These are phyloP conservation scores for Backusella westeae DNA, from an alignment of 192 early-diverging fungal species.

Conservation along the genomic window DNA sequence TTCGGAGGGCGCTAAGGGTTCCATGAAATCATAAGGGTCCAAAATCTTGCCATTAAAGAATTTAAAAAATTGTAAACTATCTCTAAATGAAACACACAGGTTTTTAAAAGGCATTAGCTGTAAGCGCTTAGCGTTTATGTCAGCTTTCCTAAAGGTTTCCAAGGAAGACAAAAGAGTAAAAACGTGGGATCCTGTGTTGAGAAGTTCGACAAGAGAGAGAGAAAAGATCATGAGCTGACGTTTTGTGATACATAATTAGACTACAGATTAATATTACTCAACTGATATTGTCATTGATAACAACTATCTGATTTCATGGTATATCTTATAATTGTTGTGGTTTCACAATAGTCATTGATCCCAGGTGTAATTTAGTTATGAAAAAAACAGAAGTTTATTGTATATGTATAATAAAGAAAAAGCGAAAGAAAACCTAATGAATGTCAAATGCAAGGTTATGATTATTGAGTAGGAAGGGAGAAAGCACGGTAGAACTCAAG, in stretches of 20 bases:
- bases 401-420: not conserved
- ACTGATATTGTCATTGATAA: not conserved
- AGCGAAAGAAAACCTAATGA: not conserved
- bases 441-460: not conserved
- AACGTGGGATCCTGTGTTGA: not conserved
- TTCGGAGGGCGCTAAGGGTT: not conserved
- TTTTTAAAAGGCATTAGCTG: not conserved
- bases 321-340: not conserved
- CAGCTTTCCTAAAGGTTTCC: not conserved
- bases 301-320: not conserved
- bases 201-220: not conserved
- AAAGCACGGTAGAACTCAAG: slow-evolving; percentile 49
- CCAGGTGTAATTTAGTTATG: not conserved
- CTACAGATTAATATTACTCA: not conserved
- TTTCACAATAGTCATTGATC: not conserved
- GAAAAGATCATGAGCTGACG: not conserved
- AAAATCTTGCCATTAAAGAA: not conserved
- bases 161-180: not conserved
- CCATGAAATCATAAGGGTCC: not conserved
- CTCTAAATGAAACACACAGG: not conserved
- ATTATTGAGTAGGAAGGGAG: slow-evolving; percentile 25
- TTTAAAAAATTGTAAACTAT: not conserved
- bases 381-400: not conserved
- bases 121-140: not conserved
- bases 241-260: not conserved